Base-by-base conservation (phyloP, 192 early-diverging fungal species). In the Entomortierella beljakovae region DNA sequence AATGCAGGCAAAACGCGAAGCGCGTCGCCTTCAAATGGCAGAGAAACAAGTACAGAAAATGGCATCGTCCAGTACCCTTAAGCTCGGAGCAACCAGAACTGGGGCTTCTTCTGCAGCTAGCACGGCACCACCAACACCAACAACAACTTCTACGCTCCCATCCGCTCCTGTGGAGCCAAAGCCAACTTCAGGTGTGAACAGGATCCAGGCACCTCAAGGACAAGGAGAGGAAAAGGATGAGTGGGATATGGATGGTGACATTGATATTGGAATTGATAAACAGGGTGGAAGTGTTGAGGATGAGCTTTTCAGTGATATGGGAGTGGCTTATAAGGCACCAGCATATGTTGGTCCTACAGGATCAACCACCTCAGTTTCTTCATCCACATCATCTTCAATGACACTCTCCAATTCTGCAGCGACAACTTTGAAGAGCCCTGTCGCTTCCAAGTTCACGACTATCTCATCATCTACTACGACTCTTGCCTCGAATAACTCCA, bases 261-360 rank as follows among this genome's bases (percentile, higher is more conserved):
- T 79, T 22, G 68, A 70, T 61, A 43, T 79, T 49, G 22, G 55
- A 15, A 55, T 70, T 33, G 49, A 64, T 10, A 40, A 65, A 8
- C 66, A 57, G 61, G 33, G 53, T 38, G 29, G 38, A 3, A 26
- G 40, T 56, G 72, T 32, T 22, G 75, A 74, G 22, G 71, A 79
- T 23, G 75, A 79, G 10, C 68, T 79, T 13, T 79, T 79, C 48
- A 79, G 70, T 55, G 75, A 79, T 60, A 48, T 79, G 57, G 75
- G 70, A 28, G 75, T 79, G 22, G 32, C 61, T 1, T 79, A 79
- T 55, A 77, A 53, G 48, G 60, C 58, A 22, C 75, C 75, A 10
- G 57, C 60, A 6, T 70, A 79, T 64, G 75, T 79, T 32, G 68
- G 68, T 1, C 23, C 54, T 2, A 35, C 61, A 3, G 62, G 35